Conservation (phyloP, 345 rosid species). For the Heritiera littoralis region DNA sequence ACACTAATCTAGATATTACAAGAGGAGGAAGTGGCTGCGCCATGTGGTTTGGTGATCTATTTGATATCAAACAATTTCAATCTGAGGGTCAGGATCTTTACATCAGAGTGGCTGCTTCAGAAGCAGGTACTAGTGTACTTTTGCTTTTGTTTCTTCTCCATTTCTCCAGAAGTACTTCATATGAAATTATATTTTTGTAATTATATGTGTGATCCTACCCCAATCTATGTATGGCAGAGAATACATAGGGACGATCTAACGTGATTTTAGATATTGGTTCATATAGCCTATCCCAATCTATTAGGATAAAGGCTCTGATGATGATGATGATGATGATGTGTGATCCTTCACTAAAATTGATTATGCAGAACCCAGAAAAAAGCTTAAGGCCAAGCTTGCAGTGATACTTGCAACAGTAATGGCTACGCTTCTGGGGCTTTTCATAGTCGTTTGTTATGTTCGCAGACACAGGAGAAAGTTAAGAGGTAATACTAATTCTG, state of each 20-base stretch:
- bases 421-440: not conserved
- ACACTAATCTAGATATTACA: not conserved
- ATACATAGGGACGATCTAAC: too few species aligned
- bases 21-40: constrained; percentile 23
- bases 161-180: not conserved
- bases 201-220: not conserved
- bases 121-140: constrained; percentile 14
- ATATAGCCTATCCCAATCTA: too few species aligned
- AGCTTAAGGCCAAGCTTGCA: not conserved
- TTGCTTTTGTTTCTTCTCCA: not conserved
- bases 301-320: too few species aligned
- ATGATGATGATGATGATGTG: too few species aligned
- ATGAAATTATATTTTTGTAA: not conserved
- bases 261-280: too few species aligned
- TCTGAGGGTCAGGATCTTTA: constrained; percentile 43
- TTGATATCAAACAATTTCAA: constrained; percentile 23
- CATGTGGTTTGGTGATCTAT: constrained; percentile 24
- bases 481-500: constrained; percentile 1
- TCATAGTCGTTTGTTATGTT: not conserved
- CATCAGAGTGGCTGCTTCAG: constrained; percentile 56
- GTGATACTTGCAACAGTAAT: not conserved
- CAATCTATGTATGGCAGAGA: too few species aligned
- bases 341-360: not conserved
- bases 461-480: not conserved
- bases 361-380: not conserved